Evolutionary conservation across 1,284 basidiomycete species (phyloP).

Genomic region (Anthracocystis walkeri): DNA sequence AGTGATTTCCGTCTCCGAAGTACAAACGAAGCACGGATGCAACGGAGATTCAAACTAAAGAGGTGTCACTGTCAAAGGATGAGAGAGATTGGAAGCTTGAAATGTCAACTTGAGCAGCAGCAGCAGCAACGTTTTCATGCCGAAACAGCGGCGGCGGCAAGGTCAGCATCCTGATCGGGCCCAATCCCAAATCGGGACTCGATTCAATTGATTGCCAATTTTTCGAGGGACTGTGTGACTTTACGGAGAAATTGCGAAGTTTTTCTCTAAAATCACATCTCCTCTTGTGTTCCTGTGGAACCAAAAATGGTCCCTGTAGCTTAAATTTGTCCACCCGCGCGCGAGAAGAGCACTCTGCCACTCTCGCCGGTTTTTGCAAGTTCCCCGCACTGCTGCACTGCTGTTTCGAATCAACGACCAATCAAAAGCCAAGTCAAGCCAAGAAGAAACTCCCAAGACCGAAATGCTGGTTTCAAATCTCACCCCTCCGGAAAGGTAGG

Average conservation of each 20-base stretch:
- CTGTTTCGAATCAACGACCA: not conserved
- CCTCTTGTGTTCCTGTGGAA: not conserved
- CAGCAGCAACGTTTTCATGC: not conserved
- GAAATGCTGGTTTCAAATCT: not conserved
- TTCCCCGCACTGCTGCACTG: slow-evolving; percentile 4
- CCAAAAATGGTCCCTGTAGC: slow-evolving; percentile 18
- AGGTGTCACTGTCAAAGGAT: not conserved
- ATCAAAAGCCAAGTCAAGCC: slow-evolving; percentile 1
- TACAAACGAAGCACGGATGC: not conserved
- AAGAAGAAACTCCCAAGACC: not conserved
- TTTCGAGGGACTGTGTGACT: slow-evolving; percentile 1
- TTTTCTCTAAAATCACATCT: not conserved
- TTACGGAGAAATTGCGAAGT: slow-evolving; percentile 3
- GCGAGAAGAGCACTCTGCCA: no score
- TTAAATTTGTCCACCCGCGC: slow-evolving; percentile 4
- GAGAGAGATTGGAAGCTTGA: not conserved
- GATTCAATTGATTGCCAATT: not conserved
- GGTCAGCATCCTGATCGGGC: slow-evolving; percentile 1
- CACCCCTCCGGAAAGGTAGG: not conserved
- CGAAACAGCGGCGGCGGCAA: not conserved
- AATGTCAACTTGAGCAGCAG: slow-evolving; percentile 1
- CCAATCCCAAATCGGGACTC: not conserved
- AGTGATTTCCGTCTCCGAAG: not conserved
- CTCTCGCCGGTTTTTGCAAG: not conserved
- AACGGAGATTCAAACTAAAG: no score